Percentiles rank a stretch among this genome's conserved stretches.
These are phyloP conservation scores for Populus deltoides DNA, from an alignment of 345 rosid genomes.

Conservation along the genomic window DNA sequence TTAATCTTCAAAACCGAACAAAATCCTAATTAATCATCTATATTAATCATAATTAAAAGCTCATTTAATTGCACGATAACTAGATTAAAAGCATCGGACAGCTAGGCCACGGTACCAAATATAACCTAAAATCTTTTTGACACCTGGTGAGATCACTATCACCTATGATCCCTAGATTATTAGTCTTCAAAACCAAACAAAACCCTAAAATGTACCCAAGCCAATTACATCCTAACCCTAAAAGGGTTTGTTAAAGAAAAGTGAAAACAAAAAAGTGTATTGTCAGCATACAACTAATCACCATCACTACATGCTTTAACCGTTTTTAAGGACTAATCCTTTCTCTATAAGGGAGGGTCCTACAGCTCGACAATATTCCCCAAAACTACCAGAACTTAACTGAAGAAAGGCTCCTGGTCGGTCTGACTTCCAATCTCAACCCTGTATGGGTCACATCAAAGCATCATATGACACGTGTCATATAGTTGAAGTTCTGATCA, in stretches of 20 bases:
- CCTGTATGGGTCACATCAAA: not conserved
- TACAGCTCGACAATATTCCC: not conserved
- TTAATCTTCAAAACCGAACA: too few species aligned
- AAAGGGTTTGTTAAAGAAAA: not conserved
- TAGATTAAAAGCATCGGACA: too few species aligned
- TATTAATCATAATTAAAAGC: too few species aligned
- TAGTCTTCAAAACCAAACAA: not conserved
- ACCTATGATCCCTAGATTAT: too few species aligned
- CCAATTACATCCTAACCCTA: too few species aligned
- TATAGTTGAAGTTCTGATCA: too few species aligned
- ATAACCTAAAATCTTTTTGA: too few species aligned
- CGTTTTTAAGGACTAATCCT: conserved; percentile 22
- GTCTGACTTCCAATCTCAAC: not conserved
- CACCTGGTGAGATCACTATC: too few species aligned
- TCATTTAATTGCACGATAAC: too few species aligned
- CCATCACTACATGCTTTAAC: not conserved
- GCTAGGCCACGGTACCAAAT: too few species aligned
- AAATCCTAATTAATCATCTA: too few species aligned
- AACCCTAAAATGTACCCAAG: not conserved
- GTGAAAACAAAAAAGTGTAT: not conserved
- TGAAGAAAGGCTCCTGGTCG: not conserved
- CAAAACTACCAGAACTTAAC: not conserved
- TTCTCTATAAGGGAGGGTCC: conserved; percentile 5
- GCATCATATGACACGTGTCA: not conserved
- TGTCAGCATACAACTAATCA: not conserved